Conservation (phyloP, 306 rosid species). For the Quercus engelmannii region DNA sequence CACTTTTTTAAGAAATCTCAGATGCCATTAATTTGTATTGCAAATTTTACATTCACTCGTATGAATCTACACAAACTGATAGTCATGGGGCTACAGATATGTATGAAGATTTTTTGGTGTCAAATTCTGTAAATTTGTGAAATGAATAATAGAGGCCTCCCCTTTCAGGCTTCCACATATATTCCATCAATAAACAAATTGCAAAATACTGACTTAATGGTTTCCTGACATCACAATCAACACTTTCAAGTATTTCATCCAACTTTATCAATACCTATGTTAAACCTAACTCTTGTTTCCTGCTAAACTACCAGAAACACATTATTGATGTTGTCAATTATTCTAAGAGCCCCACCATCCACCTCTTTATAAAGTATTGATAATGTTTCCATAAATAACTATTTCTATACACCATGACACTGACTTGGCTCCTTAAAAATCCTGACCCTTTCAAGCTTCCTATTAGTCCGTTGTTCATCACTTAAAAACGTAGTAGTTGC, state of each 20-base stretch:
- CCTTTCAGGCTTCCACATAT: neutral
- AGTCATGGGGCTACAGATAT: neutral
- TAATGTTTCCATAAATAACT: neutral
- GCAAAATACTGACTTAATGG: neutral
- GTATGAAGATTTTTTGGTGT: neutral
- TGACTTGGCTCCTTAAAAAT: neutral
- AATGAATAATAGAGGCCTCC: neutral
- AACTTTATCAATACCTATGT: neutral
- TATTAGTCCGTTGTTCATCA: neutral
- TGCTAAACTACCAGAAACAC: neutral
- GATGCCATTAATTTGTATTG: neutral
- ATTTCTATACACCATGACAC: neutral
- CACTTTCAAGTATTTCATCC: neutral
- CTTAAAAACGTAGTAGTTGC: slow-evolving; percentile 8
- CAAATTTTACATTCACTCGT: neutral
- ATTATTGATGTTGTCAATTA: neutral
- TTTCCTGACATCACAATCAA: neutral
- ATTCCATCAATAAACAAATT: neutral
- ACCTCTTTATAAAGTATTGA: neutral
- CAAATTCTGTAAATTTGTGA: neutral
- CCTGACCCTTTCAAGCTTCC: neutral
- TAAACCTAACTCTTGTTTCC: neutral
- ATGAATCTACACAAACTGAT: neutral
- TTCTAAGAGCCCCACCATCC: slow-evolving; percentile 2
- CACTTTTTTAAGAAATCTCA: slow-evolving; percentile 6